A percentile compares a stretch with the other conserved stretches of the same genome.
Conservation (phyloP, 768 basidiomycete genomes). For the Hydnum rufescens region DNA sequence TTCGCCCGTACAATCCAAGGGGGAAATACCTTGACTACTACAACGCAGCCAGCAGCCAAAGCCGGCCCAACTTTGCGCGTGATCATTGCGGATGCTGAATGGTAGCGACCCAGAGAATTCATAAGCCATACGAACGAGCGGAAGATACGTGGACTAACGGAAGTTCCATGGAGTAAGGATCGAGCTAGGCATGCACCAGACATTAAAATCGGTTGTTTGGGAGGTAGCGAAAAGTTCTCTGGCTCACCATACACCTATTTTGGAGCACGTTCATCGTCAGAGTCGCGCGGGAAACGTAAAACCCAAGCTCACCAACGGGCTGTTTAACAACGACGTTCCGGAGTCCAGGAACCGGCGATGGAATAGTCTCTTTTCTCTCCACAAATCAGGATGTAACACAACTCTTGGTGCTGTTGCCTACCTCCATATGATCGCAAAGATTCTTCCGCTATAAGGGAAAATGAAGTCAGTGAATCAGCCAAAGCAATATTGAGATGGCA, state of each 20-base stretch:
- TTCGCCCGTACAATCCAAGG: neutral
- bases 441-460: conserved; percentile 47
- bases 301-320: conserved; percentile 53
- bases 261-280: conserved; percentile 6
- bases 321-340: conserved; percentile 89
- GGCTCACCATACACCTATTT: conserved; percentile 5
- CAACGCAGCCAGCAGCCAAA: conserved; percentile 89
- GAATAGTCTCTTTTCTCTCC: conserved; percentile 62
- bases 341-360: conserved; percentile 42
- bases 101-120: neutral
- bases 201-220: neutral
- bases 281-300: neutral
- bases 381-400: conserved; percentile 1
- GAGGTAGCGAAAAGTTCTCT: neutral
- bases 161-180: conserved; percentile 51
- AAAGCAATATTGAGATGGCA: conserved; percentile 8
- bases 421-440: conserved; percentile 84
- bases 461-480: neutral
- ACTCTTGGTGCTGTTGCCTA: conserved; percentile 15
- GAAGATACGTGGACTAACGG: neutral
- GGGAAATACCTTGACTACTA: conserved; percentile 47
- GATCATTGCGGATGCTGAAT: conserved; percentile 51
- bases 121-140: neutral
- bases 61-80: conserved; percentile 74
- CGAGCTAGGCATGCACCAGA: conserved; percentile 34